These are phyloP conservation scores for Clathrus columnatus DNA, from an alignment of 768 basidiomycete genomes.

Conservation along the genomic window DNA sequence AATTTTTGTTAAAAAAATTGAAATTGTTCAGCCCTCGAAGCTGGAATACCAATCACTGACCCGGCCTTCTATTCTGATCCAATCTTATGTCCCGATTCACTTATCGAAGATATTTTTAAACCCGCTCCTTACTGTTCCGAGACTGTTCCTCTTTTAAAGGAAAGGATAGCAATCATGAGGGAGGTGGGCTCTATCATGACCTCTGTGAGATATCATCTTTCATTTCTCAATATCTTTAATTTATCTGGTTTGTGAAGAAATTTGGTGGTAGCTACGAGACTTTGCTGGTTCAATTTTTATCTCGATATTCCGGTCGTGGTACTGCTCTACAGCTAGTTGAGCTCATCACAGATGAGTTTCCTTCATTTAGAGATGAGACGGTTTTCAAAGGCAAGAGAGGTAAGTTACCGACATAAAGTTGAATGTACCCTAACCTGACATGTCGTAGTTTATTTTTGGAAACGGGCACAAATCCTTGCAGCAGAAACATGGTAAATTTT, in stretches of 20 bases:
- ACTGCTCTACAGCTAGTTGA: conserved; percentile 68
- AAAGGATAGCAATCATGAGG: conserved; percentile 71
- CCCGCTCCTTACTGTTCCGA: conserved; percentile 50
- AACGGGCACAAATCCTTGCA: conserved; percentile 84
- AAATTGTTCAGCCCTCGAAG: conserved; percentile 53
- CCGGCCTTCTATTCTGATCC: conserved; percentile 73
- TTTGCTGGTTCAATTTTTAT: conserved; percentile 55
- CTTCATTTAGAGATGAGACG: conserved; percentile 67
- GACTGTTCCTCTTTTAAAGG: conserved; percentile 54
- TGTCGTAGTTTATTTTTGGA: conserved; percentile 69
- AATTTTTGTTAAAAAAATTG: not conserved
- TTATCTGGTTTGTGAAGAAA: conserved; percentile 28
- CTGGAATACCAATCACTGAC: conserved; percentile 67
- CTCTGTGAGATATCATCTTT: conserved; percentile 36
- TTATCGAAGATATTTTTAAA: conserved; percentile 64
- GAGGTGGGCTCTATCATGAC: conserved; percentile 68
- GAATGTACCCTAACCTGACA: not conserved
- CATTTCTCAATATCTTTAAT: not conserved
- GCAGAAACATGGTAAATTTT: conserved; percentile 62
- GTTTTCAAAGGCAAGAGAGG: conserved; percentile 50
- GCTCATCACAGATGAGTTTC: conserved; percentile 61
- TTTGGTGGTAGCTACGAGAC: conserved; percentile 65
- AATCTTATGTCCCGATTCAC: conserved; percentile 55
- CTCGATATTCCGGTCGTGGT: conserved; percentile 41
- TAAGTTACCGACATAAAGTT: conserved; percentile 20